A percentile compares a stretch with the other conserved stretches of the same genome.
phyloP scores from a whole-genome alignment of 2,329 filamentous ascomycete genomes.

The Macroventuria anomochaeta region DNA sequence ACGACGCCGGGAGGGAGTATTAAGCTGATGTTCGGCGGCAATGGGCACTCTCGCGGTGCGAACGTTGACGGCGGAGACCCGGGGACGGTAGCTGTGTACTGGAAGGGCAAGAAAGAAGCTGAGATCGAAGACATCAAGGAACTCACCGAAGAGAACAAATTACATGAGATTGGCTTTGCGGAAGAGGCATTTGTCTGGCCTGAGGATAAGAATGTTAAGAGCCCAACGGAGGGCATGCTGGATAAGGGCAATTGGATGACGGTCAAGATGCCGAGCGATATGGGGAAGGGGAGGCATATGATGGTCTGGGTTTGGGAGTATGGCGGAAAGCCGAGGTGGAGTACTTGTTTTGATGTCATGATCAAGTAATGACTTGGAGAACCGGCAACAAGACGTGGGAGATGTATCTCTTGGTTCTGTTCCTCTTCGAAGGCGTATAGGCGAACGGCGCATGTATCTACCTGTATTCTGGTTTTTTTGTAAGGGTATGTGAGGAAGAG shows the following conservation, averaged over 20 bases:
- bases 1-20: slow-evolving; percentile 23
- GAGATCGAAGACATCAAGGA: slow-evolving; percentile 33
- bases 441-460: no score
- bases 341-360: slow-evolving; percentile 37
- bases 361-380: no score
- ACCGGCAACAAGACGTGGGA: no score
- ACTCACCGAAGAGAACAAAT: slow-evolving; percentile 23
- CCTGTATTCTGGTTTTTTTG: no score
- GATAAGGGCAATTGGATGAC: slow-evolving; percentile 41
- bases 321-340: slow-evolving; percentile 24
- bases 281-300: slow-evolving; percentile 36
- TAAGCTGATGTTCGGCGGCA: slow-evolving; percentile 37
- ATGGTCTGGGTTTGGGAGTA: slow-evolving; percentile 39
- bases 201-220: slow-evolving; percentile 22
- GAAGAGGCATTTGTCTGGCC: slow-evolving; percentile 33
- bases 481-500: no score
- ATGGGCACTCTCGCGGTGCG: slow-evolving; percentile 33
- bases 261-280: slow-evolving; percentile 29
- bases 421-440: no score
- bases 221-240: slow-evolving; percentile 24
- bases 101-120: slow-evolving; percentile 25
- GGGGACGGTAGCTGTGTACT: slow-evolving; percentile 22
- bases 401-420: no score
- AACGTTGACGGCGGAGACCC: slow-evolving; percentile 27
- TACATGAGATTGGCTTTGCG: slow-evolving; percentile 31